Evolutionary conservation across 2,329 filamentous ascomycete genomes (phyloP).

Genomic region (Cercospora citrullina): DNA sequence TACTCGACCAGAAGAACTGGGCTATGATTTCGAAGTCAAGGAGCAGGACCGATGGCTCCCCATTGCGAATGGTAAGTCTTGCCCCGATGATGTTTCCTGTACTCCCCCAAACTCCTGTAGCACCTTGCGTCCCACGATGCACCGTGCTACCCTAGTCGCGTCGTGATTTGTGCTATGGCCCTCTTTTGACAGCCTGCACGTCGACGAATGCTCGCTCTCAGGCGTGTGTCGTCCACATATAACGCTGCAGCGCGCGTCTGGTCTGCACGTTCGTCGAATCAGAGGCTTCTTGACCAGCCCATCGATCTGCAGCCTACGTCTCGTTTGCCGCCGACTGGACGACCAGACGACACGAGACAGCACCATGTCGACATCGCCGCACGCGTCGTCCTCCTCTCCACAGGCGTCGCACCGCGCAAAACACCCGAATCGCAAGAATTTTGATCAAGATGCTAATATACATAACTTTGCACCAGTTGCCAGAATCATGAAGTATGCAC

Average conservation of each 20-base stretch:
- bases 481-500: conserved; percentile 96
- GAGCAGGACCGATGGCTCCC: conserved; percentile 99
- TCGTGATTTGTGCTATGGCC: conserved; percentile 34
- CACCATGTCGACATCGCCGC: conserved; percentile 46
- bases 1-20: conserved; percentile 49
- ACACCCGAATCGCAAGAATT: conserved; percentile 36
- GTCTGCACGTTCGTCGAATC: conserved; percentile 51
- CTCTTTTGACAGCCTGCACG: conserved; percentile 35
- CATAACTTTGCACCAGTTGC: conserved; percentile 94
- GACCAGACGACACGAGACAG: conserved; percentile 34
- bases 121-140: conserved; percentile 32
- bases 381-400: conserved; percentile 34
- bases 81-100: conserved; percentile 23
- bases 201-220: conserved; percentile 34
- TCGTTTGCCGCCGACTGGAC: conserved; percentile 30
- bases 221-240: conserved; percentile 39
- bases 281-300: conserved; percentile 40
- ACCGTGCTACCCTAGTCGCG: conserved; percentile 31
- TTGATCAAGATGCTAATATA: conserved; percentile 82
- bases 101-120: conserved; percentile 22
- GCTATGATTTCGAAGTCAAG: conserved; percentile 97
- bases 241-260: conserved; percentile 50
- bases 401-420: conserved; percentile 32
- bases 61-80: conserved; percentile 97
- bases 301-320: conserved; percentile 38